These are phyloP conservation scores for Alternaria gansuensis DNA, from an alignment of 2,329 filamentous ascomycete species.

Conservation along the genomic window DNA sequence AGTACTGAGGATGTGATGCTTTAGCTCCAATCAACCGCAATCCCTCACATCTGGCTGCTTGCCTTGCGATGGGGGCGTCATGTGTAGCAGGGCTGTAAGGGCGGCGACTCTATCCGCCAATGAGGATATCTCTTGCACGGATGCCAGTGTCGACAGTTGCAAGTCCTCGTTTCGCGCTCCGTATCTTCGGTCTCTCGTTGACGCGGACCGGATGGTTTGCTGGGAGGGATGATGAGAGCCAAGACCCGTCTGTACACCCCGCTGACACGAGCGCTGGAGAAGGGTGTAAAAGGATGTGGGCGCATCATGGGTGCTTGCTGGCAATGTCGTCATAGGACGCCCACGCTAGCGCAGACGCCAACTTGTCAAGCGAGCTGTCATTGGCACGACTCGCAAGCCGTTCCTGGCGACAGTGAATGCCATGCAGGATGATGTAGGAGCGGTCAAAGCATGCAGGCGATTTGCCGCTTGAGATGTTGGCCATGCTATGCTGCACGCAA, in stretches of 20 bases:
- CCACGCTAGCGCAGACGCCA: constrained; percentile 18
- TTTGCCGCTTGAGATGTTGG: constrained; percentile 18
- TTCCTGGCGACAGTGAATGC: constrained; percentile 25
- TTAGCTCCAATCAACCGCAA: constrained; percentile 4
- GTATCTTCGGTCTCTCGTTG: constrained; percentile 27
- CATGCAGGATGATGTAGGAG: constrained; percentile 35
- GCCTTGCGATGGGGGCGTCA: constrained; percentile 12
- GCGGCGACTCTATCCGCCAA: constrained; percentile 29
- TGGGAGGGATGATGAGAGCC: constrained; percentile 38
- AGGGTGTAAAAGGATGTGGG: constrained; percentile 22
- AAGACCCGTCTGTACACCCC: constrained; percentile 31
- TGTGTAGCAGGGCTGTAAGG: constrained; percentile 25
- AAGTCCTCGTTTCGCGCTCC: constrained; percentile 5
- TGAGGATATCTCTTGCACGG: constrained; percentile 12
- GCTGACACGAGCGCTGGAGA: constrained; percentile 29
- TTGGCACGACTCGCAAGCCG: constrained; percentile 28
- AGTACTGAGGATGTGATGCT: constrained; percentile 1
- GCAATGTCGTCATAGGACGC: constrained; percentile 24
- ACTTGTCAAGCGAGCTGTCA: constrained; percentile 13
- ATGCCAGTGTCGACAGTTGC: not conserved
- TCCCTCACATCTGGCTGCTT: not conserved
- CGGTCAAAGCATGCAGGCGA: constrained; percentile 26
- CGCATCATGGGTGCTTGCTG: constrained; percentile 26
- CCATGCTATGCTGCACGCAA: constrained; percentile 10
- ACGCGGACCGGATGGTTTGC: constrained; percentile 26